Base-by-base conservation (phyloP, 2,329 filamentous ascomycete species). In the Rasamsonia emersonii region DNA sequence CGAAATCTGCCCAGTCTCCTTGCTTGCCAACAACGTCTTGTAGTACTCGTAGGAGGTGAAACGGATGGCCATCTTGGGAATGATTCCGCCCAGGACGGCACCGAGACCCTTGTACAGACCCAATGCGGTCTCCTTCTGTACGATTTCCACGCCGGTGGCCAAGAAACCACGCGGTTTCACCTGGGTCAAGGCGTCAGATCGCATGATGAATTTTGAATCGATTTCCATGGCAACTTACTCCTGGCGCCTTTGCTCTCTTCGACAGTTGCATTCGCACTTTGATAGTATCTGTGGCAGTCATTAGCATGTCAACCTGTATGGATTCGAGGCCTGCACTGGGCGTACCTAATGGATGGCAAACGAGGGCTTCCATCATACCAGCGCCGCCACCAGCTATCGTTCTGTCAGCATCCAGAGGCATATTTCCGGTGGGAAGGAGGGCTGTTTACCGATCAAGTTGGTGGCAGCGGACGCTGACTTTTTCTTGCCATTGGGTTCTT, bases 181-280 rank as follows among this genome's bases (percentile, higher is more conserved):
- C 71, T 76, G 33, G 14, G 21, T 24, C 9, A 10, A 34, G 18
- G 9, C 18, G 27, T 40, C 24, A 41, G 38, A n/a, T n/a, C n/a
- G n/a, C n/a, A 14, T 9, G 3, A 5, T 16, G 4, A 16, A 4
- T 21, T 13, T n/a, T 15, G 24, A 13, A 13, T 13, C 10, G 13
- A 13, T 16, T 3, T 14, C 28, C 11, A 7, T 16, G 21, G 4
- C 27, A 28, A 67, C 71, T 45, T 58, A 82, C 77, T 39, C 91
- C 91, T 35, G 86, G 86, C 38, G 77, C 74, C 45, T 82, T 75
- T 30, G 83, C 86, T 58, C 91, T 78, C 45, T 82, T 75, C 35
- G 91, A 96, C 39, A 98, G 80, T 67, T 98, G 91, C 93, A 98
- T 98, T 49, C 91, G 86, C 41, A 98, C 91, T 74, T 98, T 95